Percentiles rank a stretch among this genome's conserved stretches.
phyloP scores from a whole-genome alignment of 805 yeast species.

The Saccharomycopsis schoenii region DNA sequence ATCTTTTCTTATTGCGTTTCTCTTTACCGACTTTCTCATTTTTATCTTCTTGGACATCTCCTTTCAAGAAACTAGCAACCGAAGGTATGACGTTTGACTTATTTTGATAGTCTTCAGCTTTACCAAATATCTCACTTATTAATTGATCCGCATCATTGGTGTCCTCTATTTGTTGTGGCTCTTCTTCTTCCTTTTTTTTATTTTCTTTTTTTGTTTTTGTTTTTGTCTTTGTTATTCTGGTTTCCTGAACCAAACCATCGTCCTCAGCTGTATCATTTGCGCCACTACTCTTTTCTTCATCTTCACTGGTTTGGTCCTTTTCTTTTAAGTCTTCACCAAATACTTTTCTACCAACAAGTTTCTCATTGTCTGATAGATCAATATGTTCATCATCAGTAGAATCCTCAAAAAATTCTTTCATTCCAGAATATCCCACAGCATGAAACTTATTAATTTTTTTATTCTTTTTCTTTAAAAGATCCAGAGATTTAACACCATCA shows the following conservation, averaged over 20 bases:
- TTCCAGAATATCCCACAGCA: slow-evolving; percentile 10
- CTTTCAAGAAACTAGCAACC: background rate
- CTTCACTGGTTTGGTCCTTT: background rate
- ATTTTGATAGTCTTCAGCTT: background rate
- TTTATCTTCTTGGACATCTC: background rate
- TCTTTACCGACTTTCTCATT: background rate
- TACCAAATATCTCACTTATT: background rate
- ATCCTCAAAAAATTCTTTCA: slow-evolving; percentile 14
- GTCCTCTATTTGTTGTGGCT: background rate
- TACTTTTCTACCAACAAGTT: slow-evolving; percentile 5
- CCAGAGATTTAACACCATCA: background rate
- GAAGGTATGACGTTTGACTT: slow-evolving; percentile 3
- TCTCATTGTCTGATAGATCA: background rate
- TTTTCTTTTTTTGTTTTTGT: background rate
- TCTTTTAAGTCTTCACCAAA: slow-evolving; percentile 2
- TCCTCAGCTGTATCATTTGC: background rate
- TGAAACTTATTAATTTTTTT: background rate
- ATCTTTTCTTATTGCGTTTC: background rate
- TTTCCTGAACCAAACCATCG: background rate
- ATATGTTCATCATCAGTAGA: slow-evolving; percentile 3
- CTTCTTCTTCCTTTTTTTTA: background rate
- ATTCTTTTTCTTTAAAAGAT: background rate
- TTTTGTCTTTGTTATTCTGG: background rate
- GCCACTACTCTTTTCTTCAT: background rate
- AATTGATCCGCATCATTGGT: background rate